Percentiles rank a stretch among this genome's conserved stretches.
Conservation (phyloP, 2,329 filamentous ascomycete species). For the Epichloe uncinata region DNA sequence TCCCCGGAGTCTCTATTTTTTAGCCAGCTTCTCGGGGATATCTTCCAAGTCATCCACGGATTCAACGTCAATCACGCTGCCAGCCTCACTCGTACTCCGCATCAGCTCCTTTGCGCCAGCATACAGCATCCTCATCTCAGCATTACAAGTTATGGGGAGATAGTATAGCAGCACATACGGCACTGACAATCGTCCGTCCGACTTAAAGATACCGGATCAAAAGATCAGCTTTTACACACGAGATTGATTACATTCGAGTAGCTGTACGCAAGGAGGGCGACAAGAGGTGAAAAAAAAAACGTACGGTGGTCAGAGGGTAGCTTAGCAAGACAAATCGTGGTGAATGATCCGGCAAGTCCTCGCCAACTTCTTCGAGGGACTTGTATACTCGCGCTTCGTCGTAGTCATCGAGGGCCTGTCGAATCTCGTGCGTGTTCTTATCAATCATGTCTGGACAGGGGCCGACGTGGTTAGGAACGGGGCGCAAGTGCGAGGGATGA, state of each 20-base stretch:
- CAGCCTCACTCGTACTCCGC: conserved; percentile 85
- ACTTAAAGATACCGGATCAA: conserved; percentile 28
- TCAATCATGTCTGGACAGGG: conserved; percentile 66
- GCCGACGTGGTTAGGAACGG: neutral
- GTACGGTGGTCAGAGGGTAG: conserved; percentile 51
- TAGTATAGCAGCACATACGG: conserved; percentile 95
- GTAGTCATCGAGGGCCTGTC: conserved; percentile 38
- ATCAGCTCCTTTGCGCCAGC: conserved; percentile 93
- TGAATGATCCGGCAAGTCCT: conserved; percentile 84
- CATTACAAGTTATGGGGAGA: conserved; percentile 82
- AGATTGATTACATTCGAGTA: neutral
- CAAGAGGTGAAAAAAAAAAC: neutral
- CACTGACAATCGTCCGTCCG: conserved; percentile 71
- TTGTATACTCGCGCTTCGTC: conserved; percentile 67
- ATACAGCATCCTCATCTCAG: conserved; percentile 81
- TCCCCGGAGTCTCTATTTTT: conserved; percentile 8
- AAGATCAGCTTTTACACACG: no score
- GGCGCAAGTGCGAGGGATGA: neutral
- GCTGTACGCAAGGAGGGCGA: neutral
- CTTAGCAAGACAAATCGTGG: conserved; percentile 83
- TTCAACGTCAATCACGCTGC: conserved; percentile 73
- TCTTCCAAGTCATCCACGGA: conserved; percentile 67
- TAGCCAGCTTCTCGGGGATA: conserved; percentile 53
- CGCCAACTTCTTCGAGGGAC: conserved; percentile 64
- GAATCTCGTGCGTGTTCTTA: conserved; percentile 80